Percentiles rank a stretch among this genome's conserved stretches.
phyloP scores from a whole-genome alignment of 179 eudicot species.

The Silene noctiflora region DNA sequence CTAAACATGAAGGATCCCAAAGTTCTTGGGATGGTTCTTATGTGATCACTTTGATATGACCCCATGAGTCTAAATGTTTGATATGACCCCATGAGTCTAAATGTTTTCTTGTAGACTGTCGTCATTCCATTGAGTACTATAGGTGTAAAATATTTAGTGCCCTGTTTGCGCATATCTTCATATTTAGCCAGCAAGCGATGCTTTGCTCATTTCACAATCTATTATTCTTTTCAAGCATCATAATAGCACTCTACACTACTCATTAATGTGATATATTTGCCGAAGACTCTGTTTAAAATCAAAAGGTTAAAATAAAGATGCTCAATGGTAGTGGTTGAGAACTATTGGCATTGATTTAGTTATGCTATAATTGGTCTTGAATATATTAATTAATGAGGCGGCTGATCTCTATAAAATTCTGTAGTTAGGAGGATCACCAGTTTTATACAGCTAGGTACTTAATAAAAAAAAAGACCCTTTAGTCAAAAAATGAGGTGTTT shows the following conservation, averaged over 20 bases:
- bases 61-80: slow-evolving; percentile 1
- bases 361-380: background rate
- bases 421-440: background rate
- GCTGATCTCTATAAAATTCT: background rate
- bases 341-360: background rate
- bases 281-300: background rate
- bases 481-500: background rate
- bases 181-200: background rate
- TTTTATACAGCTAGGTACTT: background rate
- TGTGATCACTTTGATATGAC: background rate
- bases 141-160: background rate
- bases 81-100: slow-evolving; percentile 1
- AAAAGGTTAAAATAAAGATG: background rate
- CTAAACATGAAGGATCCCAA: background rate
- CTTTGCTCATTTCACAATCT: background rate
- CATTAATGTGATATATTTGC: background rate
- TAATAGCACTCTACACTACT: background rate
- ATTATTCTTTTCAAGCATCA: slow-evolving; percentile 6
- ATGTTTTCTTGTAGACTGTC: background rate
- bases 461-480: background rate
- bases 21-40: background rate
- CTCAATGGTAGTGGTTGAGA: slow-evolving; percentile 3
- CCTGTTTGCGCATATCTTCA: background rate
- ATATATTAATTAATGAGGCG: background rate
- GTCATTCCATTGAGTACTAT: background rate